Evolutionary conservation across 148 eudicot genomes (phyloP).

Genomic region (Camellia granthamiana): DNA sequence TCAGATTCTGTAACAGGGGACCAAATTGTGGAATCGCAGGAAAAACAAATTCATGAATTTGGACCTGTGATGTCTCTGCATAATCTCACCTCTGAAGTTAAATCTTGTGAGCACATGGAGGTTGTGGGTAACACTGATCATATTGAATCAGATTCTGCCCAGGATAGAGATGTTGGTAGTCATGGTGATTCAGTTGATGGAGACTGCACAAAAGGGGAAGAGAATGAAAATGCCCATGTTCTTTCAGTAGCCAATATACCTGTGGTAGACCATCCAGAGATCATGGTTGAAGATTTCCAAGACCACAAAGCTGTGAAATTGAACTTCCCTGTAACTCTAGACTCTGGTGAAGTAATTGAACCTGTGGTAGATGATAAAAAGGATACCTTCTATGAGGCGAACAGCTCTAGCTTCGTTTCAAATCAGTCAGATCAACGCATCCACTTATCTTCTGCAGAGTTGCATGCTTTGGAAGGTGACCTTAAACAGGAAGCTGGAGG

Average conservation of each 20-base stretch:
- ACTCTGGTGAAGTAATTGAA: conserved; percentile 17
- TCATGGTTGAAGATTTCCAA: conserved; percentile 24
- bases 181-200: conserved; percentile 22
- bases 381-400: conserved; percentile 14
- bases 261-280: conserved; percentile 20
- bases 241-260: conserved; percentile 26
- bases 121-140: conserved; percentile 12
- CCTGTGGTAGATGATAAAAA: conserved; percentile 12
- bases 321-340: conserved; percentile 17
- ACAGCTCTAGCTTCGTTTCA: conserved; percentile 6
- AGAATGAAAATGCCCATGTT: conserved; percentile 13
- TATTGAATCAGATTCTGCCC: conserved; percentile 13
- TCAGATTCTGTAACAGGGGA: conserved; percentile 13
- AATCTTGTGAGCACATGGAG: conserved; percentile 16
- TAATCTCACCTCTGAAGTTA: conserved; percentile 21
- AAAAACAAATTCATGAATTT: conserved; percentile 18
- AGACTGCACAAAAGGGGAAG: conserved; percentile 9
- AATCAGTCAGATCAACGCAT: conserved; percentile 10
- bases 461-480: conserved; percentile 12
- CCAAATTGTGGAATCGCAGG: conserved; percentile 15
- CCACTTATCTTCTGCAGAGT: conserved; percentile 9
- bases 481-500: conserved; percentile 4
- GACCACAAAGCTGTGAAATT: conserved; percentile 13
- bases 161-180: conserved; percentile 12
- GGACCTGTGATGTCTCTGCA: conserved; percentile 13